phyloP scores from a whole-genome alignment of 1,139 yeast species.

The Yamadazyma trypodendri region DNA sequence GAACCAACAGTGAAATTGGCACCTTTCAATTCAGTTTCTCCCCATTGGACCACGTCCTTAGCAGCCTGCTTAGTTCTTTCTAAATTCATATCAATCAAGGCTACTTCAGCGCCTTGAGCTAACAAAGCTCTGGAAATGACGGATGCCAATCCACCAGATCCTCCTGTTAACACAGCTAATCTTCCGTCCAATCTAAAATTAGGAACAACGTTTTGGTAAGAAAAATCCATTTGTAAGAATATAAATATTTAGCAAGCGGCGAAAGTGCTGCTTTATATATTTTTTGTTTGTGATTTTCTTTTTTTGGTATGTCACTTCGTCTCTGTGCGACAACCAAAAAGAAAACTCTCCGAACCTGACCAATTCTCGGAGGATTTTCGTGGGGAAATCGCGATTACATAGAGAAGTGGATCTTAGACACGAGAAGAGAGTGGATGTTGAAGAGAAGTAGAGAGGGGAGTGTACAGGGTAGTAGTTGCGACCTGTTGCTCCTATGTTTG shows the following conservation, averaged over 20 bases:
- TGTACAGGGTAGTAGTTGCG: no score
- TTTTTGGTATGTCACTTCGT: not conserved
- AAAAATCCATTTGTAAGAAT: constrained; percentile 23
- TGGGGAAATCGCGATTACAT: not conserved
- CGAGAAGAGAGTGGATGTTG: no score
- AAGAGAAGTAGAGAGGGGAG: no score
- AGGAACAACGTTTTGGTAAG: constrained; percentile 49
- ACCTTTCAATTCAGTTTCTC: constrained; percentile 45
- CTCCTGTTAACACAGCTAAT: constrained; percentile 76
- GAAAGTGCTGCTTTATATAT: not conserved
- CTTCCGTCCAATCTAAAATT: constrained; percentile 68
- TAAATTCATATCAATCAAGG: constrained; percentile 70
- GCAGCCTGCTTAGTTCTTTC: constrained; percentile 63
- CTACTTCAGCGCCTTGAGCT: constrained; percentile 72
- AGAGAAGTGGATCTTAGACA: no score
- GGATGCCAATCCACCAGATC: constrained; percentile 76
- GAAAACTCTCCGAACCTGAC: not conserved
- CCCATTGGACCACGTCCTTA: constrained; percentile 57
- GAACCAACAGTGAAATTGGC: constrained; percentile 39
- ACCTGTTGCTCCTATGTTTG: no score
- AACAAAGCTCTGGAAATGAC: constrained; percentile 67
- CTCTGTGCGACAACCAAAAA: not conserved
- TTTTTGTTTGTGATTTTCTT: not conserved
- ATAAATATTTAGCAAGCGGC: constrained; percentile 1
- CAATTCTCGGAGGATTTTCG: constrained; percentile 2